Conservation (phyloP, 2,329 filamentous ascomycete species). For the Beauveria sp. region DNA sequence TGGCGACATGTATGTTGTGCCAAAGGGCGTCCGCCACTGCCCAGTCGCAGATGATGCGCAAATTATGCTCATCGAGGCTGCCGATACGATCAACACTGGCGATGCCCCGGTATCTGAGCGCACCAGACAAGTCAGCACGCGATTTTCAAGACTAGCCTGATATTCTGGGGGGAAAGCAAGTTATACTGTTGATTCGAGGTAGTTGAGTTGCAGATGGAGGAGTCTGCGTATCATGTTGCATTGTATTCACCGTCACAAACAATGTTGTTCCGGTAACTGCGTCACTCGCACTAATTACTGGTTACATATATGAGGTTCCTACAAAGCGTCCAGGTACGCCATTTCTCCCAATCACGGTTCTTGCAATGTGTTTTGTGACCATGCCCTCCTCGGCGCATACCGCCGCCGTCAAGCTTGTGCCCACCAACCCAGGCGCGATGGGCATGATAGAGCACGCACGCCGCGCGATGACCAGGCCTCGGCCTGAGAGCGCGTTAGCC, state of each 20-base stretch:
- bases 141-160: not conserved
- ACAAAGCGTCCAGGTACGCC: conserved; percentile 25
- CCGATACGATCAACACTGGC: conserved; percentile 23
- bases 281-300: conserved; percentile 20
- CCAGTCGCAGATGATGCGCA: conserved; percentile 28
- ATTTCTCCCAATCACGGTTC: conserved; percentile 25
- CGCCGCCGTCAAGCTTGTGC: conserved; percentile 20
- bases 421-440: conserved; percentile 24
- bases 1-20: conserved; percentile 29
- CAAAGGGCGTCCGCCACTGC: conserved; percentile 28
- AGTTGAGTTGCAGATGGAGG: not conserved
- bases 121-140: conserved; percentile 14
- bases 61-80: conserved; percentile 31
- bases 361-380: conserved; percentile 18
- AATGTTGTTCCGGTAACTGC: conserved; percentile 27
- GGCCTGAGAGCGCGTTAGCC: conserved; percentile 26
- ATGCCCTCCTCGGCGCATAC: conserved; percentile 18
- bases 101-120: conserved; percentile 19
- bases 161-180: not conserved
- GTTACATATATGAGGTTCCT: conserved; percentile 23
- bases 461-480: conserved; percentile 27
- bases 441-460: conserved; percentile 27
- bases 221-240: conserved; percentile 15
- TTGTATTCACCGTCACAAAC: conserved; percentile 29
- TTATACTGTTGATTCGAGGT: not conserved